Evolutionary conservation across 176 grass and related monocot species (phyloP).

Genomic region (Carex littledalei): DNA sequence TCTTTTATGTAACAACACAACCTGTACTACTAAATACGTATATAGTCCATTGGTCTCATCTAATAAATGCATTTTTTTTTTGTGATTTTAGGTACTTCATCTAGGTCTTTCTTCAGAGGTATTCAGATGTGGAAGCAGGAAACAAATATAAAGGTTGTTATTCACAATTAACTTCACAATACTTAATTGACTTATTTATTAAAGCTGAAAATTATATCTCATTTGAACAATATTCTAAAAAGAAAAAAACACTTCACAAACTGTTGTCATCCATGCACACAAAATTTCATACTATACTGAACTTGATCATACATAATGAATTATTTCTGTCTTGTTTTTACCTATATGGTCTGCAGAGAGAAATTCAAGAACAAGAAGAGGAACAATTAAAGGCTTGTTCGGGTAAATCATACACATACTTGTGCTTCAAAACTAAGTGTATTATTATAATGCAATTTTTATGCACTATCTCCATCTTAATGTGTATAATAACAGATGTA

Average conservation of each 20-base stretch:
- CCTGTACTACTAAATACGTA: not conserved
- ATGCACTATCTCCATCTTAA: not conserved
- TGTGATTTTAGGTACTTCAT: slow-evolving; percentile 69
- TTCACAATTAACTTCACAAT: not conserved
- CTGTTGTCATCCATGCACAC: not conserved
- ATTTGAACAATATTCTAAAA: not conserved
- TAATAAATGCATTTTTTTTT: not conserved
- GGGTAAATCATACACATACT: slow-evolving; percentile 11
- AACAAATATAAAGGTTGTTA: slow-evolving; percentile 65
- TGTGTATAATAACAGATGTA: slow-evolving; percentile 2
- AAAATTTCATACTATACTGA: not conserved
- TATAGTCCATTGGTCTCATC: not conserved
- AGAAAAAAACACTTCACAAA: not conserved
- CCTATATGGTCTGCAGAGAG: slow-evolving; percentile 42
- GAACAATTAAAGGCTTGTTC: slow-evolving; percentile 28
- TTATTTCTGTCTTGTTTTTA: not conserved
- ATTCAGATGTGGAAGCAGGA: slow-evolving; percentile 95
- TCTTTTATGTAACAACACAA: not conserved
- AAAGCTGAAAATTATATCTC: not conserved
- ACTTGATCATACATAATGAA: not conserved
- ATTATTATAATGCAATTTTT: not conserved
- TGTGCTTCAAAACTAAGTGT: not conserved
- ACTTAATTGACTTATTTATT: not conserved
- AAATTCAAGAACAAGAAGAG: slow-evolving; percentile 50
- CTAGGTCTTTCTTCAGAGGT: slow-evolving; percentile 79